Evolutionary conservation across 2,329 filamentous ascomycete genomes (phyloP).

Genomic region (Beauveria sp.): DNA sequence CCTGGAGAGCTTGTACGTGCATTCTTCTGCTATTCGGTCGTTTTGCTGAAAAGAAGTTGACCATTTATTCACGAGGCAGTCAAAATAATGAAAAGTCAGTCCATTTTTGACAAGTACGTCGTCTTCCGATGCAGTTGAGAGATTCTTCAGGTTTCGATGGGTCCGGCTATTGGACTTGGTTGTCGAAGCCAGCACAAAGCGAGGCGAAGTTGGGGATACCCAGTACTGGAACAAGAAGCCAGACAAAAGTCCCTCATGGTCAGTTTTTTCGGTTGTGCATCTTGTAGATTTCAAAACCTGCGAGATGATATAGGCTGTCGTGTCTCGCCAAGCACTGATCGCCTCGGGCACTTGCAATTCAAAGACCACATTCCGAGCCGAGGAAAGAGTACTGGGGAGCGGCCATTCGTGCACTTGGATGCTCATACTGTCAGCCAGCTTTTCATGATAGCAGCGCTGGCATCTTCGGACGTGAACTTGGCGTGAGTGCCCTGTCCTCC

Average conservation of each 20-base stretch:
- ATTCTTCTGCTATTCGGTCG: neutral
- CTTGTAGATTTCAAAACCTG: neutral
- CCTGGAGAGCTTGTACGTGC: neutral
- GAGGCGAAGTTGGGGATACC: accelerated
- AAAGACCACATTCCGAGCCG: neutral
- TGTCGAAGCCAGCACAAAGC: neutral
- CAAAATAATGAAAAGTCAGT: neutral
- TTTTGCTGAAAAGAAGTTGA: neutral
- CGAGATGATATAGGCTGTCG: neutral
- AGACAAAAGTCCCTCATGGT: neutral
- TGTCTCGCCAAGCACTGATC: neutral
- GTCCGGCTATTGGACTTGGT: neutral
- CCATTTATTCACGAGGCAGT: neutral
- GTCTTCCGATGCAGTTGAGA: neutral
- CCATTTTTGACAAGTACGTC: neutral
- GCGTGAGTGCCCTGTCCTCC: neutral
- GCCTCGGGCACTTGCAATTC: neutral
- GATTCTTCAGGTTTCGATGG: neutral
- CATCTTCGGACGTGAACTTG: neutral
- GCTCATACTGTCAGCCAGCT: neutral
- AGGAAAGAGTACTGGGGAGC: neutral
- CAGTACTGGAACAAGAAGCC: neutral
- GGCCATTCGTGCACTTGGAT: constrained; percentile 9
- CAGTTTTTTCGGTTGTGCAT: neutral
- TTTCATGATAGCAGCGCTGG: neutral